Evolutionary conservation across 2,329 filamentous ascomycete genomes (phyloP).

Genomic region (Diaporthe capsici): DNA sequence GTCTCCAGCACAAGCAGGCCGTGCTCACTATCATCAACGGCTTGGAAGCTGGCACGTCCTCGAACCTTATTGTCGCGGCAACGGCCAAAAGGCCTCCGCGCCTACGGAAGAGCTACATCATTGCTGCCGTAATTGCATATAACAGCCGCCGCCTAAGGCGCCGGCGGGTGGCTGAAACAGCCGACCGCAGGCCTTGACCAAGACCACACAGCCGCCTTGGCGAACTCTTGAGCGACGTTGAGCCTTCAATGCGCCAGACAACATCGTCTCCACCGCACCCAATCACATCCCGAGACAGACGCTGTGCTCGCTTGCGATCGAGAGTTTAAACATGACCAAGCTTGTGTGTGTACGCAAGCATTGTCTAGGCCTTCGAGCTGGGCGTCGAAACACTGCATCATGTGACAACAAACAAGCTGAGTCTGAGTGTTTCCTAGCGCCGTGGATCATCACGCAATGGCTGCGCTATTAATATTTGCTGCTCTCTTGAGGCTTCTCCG

Average conservation of each 20-base stretch:
- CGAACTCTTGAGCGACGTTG: conserved; percentile 26
- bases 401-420: conserved; percentile 21
- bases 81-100: background rate
- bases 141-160: conserved; percentile 12
- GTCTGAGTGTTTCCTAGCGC: background rate
- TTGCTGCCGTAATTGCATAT: background rate
- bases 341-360: background rate
- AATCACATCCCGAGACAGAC: conserved; percentile 3
- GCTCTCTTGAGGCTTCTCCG: background rate
- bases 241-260: conserved; percentile 20
- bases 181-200: background rate
- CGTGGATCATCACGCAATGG: background rate
- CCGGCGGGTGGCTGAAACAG: conserved; percentile 30
- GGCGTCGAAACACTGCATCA: conserved; percentile 3
- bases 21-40: background rate
- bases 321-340: background rate
- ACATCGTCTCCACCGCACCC: background rate
- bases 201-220: conserved; percentile 31
- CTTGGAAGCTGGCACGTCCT: conserved; percentile 3
- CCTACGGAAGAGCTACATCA: background rate
- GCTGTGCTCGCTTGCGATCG: background rate
- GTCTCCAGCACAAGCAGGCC: background rate
- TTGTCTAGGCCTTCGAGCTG: conserved; percentile 4
- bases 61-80: conserved; percentile 4
- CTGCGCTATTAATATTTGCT: too few relatives aligned